Evolutionary conservation across 768 basidiomycete genomes (phyloP), one percentile per base, ranked within the genome.

Genomic region (Mycena rosella): DNA sequence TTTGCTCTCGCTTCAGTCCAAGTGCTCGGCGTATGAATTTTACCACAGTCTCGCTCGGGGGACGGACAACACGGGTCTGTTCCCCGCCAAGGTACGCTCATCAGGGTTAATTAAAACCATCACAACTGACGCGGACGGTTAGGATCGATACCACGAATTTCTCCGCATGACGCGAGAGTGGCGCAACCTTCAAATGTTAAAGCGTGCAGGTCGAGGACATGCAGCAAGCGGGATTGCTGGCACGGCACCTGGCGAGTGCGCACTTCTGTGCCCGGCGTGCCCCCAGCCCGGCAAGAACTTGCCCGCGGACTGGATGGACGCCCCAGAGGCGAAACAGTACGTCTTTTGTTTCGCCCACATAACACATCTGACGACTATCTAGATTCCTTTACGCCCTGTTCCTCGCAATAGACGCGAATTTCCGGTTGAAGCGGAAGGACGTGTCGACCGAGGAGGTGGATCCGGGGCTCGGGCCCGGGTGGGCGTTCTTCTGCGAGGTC

Each of bases 271-370:
- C 54, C 74, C 76, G 20, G 75, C 73, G 9, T 79, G 75, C 59
- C 78, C 75, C 1, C 75, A 78, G 11, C 77, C 74, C 0, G 71
- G 62, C 0, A 74, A 68, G 22, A 78, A 79, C 57, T 36, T 78
- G 15, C 74, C 72, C 6, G 29, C 26, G 6, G 68, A 68, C 15
- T 77, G 75, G 78, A 49, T 68, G 20, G 29, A 55, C 27, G 70
- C 56, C 1, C 66, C 69, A 3, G 59, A 65, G 17, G 63, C 60
- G 2, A 45, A 71, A 42, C 57, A 57, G 51, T 56, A n/a, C 38
- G 64, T 63, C 30, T n/a, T 9, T 11, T 29, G 24, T 45, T 32
- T 44, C 34, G 40, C 17, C 52, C 60, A 48, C 42, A 45, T 30
- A 40, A n/a, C n/a, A n/a, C n/a, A 3, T 40, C 38, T 40, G 38